These are phyloP conservation scores for Cyclostephanos invisitatus DNA, from an alignment of 108 stramenopile genomes.

Conservation along the genomic window DNA sequence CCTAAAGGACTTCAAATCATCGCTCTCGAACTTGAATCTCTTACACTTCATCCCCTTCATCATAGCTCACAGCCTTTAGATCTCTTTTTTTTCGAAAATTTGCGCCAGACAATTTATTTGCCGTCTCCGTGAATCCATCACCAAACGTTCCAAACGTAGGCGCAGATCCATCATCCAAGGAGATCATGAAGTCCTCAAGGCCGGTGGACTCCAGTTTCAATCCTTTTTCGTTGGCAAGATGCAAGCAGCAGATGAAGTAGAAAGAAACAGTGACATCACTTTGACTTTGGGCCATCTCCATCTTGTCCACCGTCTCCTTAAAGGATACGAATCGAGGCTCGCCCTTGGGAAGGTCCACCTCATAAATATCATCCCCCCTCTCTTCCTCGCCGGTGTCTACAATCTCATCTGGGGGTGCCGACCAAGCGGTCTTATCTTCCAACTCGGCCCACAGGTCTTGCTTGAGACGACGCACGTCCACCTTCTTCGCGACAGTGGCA, in stretches of 20 bases:
- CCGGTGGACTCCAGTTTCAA: constrained; percentile 75
- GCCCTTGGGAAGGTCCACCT: constrained; percentile 6
- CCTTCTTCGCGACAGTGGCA: constrained; percentile 89
- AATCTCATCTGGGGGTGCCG: constrained; percentile 16
- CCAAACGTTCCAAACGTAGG: constrained; percentile 39
- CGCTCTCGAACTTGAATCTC: neutral
- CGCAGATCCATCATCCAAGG: constrained; percentile 47
- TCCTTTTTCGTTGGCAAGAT: constrained; percentile 98
- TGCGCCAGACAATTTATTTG: constrained; percentile 1
- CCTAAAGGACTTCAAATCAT: too few relatives aligned
- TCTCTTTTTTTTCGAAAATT: neutral
- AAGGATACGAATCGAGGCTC: constrained; percentile 57
- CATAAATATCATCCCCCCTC: constrained; percentile 30
- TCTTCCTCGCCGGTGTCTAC: constrained; percentile 17
- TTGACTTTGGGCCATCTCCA: constrained; percentile 76
- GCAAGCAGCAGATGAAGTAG: constrained; percentile 97
- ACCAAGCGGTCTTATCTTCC: constrained; percentile 43
- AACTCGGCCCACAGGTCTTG: constrained; percentile 85
- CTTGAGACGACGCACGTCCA: constrained; percentile 89
- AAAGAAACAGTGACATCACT: constrained; percentile 91
- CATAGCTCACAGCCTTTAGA: neutral
- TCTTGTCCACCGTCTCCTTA: constrained; percentile 71
- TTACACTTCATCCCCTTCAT: neutral
- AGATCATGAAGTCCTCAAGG: constrained; percentile 80
- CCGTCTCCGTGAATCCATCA: constrained; percentile 22